Evolutionary conservation across 2,329 filamentous ascomycete species (phyloP).

Genomic region (Nakataea oryzae): DNA sequence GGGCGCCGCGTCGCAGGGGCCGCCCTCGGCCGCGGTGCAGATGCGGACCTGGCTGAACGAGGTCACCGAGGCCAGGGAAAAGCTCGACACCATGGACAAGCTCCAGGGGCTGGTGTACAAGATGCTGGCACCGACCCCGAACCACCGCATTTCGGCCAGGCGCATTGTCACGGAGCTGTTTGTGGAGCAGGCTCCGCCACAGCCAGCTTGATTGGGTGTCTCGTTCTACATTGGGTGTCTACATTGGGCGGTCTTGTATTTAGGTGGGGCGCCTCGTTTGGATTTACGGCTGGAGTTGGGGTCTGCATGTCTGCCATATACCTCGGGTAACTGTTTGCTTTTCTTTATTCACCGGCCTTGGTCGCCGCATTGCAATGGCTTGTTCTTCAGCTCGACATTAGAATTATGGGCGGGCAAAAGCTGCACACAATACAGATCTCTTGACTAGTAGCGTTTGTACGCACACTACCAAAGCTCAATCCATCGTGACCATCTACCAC

Average conservation of each 20-base stretch:
- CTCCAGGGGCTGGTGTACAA: slow-evolving; percentile 41
- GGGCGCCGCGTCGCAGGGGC: not conserved
- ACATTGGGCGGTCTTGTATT: too few species aligned
- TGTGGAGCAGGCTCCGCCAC: slow-evolving; percentile 9
- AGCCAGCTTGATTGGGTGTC: too few species aligned
- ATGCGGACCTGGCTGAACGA: slow-evolving; percentile 49
- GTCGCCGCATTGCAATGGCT: too few species aligned
- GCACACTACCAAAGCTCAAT: too few species aligned
- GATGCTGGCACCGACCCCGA: slow-evolving; percentile 42
- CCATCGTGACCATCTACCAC: not conserved
- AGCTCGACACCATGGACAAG: slow-evolving; percentile 33
- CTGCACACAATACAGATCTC: too few species aligned
- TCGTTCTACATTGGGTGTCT: too few species aligned
- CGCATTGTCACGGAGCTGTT: slow-evolving; percentile 35
- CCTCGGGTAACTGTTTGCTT: not conserved
- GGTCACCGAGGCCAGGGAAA: slow-evolving; percentile 35
- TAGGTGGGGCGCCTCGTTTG: too few species aligned
- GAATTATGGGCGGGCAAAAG: too few species aligned
- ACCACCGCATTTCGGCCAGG: slow-evolving; percentile 43
- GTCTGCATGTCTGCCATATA: not conserved
- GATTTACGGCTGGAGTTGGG: not conserved
- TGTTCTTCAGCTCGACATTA: too few species aligned
- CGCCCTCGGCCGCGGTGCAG: slow-evolving; percentile 30
- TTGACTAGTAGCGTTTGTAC: too few species aligned
- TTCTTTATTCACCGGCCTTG: not conserved